Evolutionary conservation across 768 basidiomycete species (phyloP).

Genomic region (Russula vinacea): DNA sequence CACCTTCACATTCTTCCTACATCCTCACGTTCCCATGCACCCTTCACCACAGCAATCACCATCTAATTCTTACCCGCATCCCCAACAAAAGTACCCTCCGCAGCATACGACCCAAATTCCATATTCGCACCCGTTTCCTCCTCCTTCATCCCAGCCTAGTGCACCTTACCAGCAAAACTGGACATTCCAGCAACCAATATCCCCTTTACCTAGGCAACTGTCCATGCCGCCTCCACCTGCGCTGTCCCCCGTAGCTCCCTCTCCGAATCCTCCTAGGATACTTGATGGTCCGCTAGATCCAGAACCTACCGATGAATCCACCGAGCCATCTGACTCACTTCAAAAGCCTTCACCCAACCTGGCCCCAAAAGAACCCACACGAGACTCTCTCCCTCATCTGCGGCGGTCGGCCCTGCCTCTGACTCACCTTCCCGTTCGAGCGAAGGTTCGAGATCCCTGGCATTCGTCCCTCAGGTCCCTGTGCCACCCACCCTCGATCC

Average conservation of each 20-base stretch:
- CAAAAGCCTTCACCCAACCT: constrained; percentile 4
- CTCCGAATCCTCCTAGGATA: constrained; percentile 23
- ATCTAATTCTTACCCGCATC: constrained; percentile 33
- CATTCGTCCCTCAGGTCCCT: constrained; percentile 11
- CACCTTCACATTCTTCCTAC: constrained; percentile 41
- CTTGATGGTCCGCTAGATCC: constrained; percentile 26
- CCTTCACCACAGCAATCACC: constrained; percentile 33
- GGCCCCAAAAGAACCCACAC: not conserved
- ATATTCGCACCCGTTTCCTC: constrained; percentile 34
- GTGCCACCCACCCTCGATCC: not conserved
- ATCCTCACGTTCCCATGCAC: constrained; percentile 34
- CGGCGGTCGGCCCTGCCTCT: not conserved
- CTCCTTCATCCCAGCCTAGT: constrained; percentile 30
- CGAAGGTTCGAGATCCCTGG: constrained; percentile 7
- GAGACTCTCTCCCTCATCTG: constrained; percentile 3
- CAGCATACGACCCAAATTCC: constrained; percentile 34
- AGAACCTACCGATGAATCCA: constrained; percentile 11
- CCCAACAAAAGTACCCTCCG: constrained; percentile 38
- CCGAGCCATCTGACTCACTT: not conserved
- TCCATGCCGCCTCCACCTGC: constrained; percentile 45
- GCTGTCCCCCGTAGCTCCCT: constrained; percentile 23
- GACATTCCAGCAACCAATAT: constrained; percentile 48
- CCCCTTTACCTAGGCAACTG: constrained; percentile 63
- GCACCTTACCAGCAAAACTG: constrained; percentile 44
- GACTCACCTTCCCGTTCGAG: constrained; percentile 14